These are phyloP conservation scores for Venturia aucupariae DNA, from an alignment of 2,329 filamentous ascomycete genomes.

Conservation along the genomic window DNA sequence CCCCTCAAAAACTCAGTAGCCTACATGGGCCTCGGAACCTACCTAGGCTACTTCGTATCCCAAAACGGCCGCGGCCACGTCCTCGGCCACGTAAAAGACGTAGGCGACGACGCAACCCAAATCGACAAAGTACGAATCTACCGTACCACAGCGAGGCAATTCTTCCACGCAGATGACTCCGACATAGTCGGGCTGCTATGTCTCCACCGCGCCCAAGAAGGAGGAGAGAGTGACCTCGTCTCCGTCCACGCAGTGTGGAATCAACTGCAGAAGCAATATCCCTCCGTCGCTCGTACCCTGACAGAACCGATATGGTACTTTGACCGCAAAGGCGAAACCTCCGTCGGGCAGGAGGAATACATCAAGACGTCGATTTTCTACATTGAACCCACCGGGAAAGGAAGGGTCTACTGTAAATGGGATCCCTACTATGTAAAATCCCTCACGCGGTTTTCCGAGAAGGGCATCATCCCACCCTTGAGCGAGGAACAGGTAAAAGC, in stretches of 20 bases:
- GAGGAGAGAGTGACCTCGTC: slow-evolving; percentile 75
- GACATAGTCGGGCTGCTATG: slow-evolving; percentile 80
- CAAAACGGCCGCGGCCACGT: slow-evolving; percentile 82
- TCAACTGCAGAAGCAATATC: slow-evolving; percentile 61
- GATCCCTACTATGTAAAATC: slow-evolving; percentile 83
- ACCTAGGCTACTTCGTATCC: slow-evolving; percentile 79
- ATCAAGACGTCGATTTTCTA: slow-evolving; percentile 67
- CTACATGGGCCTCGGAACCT: slow-evolving; percentile 81
- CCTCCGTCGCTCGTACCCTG: slow-evolving; percentile 67
- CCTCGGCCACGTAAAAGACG: slow-evolving; percentile 80
- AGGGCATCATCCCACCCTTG: slow-evolving; percentile 63
- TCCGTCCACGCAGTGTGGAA: slow-evolving; percentile 78
- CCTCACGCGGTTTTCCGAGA: slow-evolving; percentile 62
- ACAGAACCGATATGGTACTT: slow-evolving; percentile 83
- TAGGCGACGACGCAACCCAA: slow-evolving; percentile 70
- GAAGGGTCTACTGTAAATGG: slow-evolving; percentile 59
- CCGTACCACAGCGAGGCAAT: slow-evolving; percentile 75
- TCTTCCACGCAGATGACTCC: slow-evolving; percentile 75
- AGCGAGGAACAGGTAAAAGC: slow-evolving; percentile 61
- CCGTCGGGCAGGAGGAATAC: slow-evolving; percentile 63
- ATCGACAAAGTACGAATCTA: slow-evolving; percentile 87
- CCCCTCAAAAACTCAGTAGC: slow-evolving; percentile 71
- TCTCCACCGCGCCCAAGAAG: slow-evolving; percentile 66
- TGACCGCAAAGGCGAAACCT: slow-evolving; percentile 79
- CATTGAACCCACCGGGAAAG: slow-evolving; percentile 54